Evolutionary conservation across 2,329 filamentous ascomycete genomes (phyloP), one percentile per base, ranked within the genome.

Genomic region (Ceratocystis albifundus): DNA sequence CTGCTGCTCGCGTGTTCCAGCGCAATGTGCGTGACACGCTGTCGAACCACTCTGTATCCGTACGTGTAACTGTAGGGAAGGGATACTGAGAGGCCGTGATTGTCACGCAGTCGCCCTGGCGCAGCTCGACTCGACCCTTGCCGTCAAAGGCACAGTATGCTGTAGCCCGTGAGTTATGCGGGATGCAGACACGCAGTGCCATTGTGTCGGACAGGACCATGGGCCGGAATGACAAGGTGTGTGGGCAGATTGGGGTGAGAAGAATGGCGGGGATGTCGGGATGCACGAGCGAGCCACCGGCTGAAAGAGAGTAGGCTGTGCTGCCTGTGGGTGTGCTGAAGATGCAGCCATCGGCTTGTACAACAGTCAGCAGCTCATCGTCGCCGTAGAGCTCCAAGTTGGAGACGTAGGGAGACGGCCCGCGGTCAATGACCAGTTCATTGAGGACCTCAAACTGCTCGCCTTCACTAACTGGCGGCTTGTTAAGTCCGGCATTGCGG

Each of bases 361-460:
- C 89, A 64, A 96, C 90, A 17, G 94, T 99, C 71, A 99, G 82
- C 55, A 96, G 86, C 75, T 96, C 90, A 73, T 96, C 89, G 74
- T 99, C 94, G 69, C 92, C 94, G 74, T 96, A 97, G 10, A 99
- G 81, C 77, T 99, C 94, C 48, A 99, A 82, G 76, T 96, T 96
- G 55, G 93, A 97, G 68, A 99, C 93, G 74, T 97, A 99, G 22
- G 93, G 92, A 17, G 90, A 96, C 72, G 94, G 94, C 69, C 94
- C 94, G 68, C 94, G 89, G 77, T 99, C 94, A 72, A 99, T 97
- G 75, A 99, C 93, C 64, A 99, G 86, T 78, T 99, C 94, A 76
- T 99, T 99, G 70, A 99, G 85, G 22, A 99, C 93, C 77, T 99
- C 94, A 70, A 96, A 97, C 72, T 96, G 92, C 77, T 97, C 93